phyloP scores from a whole-genome alignment of 140 eudicot species.

The Ambrosia hybrid region DNA sequence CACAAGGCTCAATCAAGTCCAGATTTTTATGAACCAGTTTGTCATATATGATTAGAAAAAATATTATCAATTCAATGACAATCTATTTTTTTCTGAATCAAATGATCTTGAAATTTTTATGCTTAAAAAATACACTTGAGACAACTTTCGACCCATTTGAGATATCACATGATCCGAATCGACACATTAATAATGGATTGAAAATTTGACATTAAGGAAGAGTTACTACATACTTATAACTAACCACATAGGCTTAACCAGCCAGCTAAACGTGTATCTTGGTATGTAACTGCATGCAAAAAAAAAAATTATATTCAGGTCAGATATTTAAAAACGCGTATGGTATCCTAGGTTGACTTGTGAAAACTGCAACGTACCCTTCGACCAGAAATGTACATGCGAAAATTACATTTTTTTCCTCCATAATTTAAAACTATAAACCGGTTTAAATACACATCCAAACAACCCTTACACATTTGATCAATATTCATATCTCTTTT shows the following conservation, averaged over 20 bases:
- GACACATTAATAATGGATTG: constrained; percentile 1
- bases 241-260: constrained; percentile 94
- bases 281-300: constrained; percentile 80
- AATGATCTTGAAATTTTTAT: background rate
- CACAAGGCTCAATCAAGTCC: background rate
- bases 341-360: no score
- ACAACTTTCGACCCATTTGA: background rate
- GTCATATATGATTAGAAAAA: background rate
- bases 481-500: background rate
- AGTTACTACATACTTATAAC: constrained; percentile 68
- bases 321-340: constrained; percentile 15
- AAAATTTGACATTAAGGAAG: background rate
- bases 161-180: constrained; percentile 3
- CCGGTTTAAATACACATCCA: no score
- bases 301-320: constrained; percentile 25
- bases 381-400: no score
- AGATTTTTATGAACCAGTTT: background rate
- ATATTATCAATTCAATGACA: background rate
- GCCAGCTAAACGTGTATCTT: constrained; percentile 98
- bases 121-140: background rate
- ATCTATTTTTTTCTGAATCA: background rate
- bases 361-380: no score
- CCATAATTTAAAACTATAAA: no score
- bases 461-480: background rate
- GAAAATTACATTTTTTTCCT: no score